Evolutionary conservation across 768 basidiomycete species (phyloP).

Genomic region (Amanita rimosa): DNA sequence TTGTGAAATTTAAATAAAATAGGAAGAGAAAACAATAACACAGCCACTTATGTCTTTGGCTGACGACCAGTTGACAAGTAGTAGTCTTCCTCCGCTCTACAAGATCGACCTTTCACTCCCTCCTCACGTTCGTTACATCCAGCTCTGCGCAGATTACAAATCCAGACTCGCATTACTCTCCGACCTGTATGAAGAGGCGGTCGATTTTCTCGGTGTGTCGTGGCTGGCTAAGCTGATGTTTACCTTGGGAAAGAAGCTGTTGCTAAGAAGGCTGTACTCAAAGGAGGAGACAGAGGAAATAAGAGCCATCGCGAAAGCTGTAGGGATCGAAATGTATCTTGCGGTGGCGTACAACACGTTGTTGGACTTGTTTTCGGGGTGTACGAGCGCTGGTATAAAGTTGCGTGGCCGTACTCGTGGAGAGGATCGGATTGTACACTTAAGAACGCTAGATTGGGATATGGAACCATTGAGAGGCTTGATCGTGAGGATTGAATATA

Average conservation of each 20-base stretch:
- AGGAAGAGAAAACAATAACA: too few species aligned
- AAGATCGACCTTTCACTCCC: conserved; percentile 21
- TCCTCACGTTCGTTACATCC: conserved; percentile 17
- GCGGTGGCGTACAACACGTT: conserved; percentile 29
- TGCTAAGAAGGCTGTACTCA: conserved; percentile 19
- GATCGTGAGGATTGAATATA: conserved; percentile 23
- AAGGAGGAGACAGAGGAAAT: conserved; percentile 24
- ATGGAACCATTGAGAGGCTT: conserved; percentile 24
- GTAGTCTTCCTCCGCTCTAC: conserved; percentile 15
- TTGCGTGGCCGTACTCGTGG: conserved; percentile 11
- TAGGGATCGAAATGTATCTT: conserved; percentile 19
- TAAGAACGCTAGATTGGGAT: conserved; percentile 26
- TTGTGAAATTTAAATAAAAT: too few species aligned
- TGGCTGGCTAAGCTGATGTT: conserved; percentile 16
- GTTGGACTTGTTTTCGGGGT: conserved; percentile 26
- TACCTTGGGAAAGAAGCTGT: conserved; percentile 7
- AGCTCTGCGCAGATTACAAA: conserved; percentile 20
- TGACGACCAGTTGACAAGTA: conserved; percentile 3
- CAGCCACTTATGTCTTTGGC: too few species aligned
- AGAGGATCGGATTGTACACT: conserved; percentile 19
- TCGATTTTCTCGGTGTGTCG: conserved; percentile 10
- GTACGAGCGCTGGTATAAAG: conserved; percentile 24
- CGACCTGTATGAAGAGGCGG: conserved; percentile 17
- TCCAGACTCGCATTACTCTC: conserved; percentile 16
- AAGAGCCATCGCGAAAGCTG: conserved; percentile 18